Percentiles rank a stretch among this genome's conserved stretches.
Conservation (phyloP, 2,329 filamentous ascomycete species). For the Diaporthe amygdali region DNA sequence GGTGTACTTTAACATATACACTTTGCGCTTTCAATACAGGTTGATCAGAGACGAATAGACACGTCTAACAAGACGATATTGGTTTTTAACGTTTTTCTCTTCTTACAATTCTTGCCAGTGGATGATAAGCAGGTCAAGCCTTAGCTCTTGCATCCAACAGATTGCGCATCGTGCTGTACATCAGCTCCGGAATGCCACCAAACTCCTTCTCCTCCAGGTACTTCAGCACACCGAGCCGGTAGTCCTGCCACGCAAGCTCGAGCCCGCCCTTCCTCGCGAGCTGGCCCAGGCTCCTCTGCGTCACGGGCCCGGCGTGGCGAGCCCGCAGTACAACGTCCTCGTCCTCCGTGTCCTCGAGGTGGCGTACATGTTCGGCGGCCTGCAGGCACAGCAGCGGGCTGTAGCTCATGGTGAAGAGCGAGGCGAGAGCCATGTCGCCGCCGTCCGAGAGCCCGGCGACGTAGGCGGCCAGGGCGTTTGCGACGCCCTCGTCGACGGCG, state of each 20-base stretch:
- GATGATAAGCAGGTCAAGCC: not conserved
- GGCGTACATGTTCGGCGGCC: slow-evolving; percentile 59
- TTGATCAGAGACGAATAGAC: not conserved
- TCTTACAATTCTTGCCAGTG: not conserved
- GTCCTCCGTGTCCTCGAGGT: slow-evolving; percentile 61
- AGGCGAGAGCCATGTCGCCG: slow-evolving; percentile 47
- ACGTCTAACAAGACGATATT: not conserved
- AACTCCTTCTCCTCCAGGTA: slow-evolving; percentile 70
- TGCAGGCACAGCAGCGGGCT: slow-evolving; percentile 62
- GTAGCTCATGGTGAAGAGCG: slow-evolving; percentile 63
- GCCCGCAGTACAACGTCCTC: slow-evolving; percentile 45
- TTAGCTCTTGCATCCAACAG: slow-evolving; percentile 58
- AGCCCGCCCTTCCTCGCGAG: slow-evolving; percentile 71
- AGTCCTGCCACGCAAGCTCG: slow-evolving; percentile 73
- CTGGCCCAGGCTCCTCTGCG: slow-evolving; percentile 66
- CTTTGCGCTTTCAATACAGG: not conserved
- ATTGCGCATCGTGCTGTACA: slow-evolving; percentile 83
- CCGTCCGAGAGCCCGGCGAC: slow-evolving; percentile 50
- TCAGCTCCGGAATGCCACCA: slow-evolving; percentile 70
- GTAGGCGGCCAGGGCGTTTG: slow-evolving; percentile 53
- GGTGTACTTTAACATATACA: slow-evolving; percentile 14
- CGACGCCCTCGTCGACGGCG: slow-evolving; percentile 49
- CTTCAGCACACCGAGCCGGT: slow-evolving; percentile 73
- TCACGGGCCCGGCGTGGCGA: slow-evolving; percentile 72
- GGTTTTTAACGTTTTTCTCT: no score